Percentiles rank a stretch among this genome's conserved stretches.
These are phyloP conservation scores for Termitomyces sp. DNA, from an alignment of 768 basidiomycete genomes.

Conservation along the genomic window DNA sequence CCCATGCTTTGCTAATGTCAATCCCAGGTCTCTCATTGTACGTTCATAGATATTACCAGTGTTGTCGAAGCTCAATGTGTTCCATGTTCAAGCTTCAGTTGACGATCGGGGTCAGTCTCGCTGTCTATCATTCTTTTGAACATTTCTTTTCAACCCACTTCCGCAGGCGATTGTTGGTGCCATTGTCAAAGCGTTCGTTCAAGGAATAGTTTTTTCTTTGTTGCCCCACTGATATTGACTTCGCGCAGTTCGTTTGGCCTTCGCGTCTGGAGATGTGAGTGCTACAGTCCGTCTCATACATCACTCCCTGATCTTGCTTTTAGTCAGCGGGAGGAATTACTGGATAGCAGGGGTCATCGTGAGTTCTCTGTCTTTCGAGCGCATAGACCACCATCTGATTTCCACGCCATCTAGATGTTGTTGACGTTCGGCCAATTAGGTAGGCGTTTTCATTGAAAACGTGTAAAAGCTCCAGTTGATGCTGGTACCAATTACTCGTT, in stretches of 20 bases:
- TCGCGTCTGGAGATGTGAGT: constrained; percentile 64
- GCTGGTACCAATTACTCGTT: not conserved
- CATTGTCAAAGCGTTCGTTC: constrained; percentile 49
- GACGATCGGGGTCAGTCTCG: constrained; percentile 36
- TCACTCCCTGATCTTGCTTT: not conserved
- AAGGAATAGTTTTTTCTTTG: not conserved
- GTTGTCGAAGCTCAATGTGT: constrained; percentile 4
- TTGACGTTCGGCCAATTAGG: constrained; percentile 51
- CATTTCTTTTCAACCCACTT: constrained; percentile 1
- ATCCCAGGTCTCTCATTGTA: constrained; percentile 49
- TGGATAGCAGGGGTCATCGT: constrained; percentile 53
- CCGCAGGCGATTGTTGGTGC: constrained; percentile 50
- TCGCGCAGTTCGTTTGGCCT: constrained; percentile 49
- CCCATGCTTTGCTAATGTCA: constrained; percentile 4
- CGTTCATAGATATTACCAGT: constrained; percentile 16
- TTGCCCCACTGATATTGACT: constrained; percentile 3
- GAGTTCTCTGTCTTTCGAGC: constrained; percentile 21
- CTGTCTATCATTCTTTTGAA: not conserved
- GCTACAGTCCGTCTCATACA: not conserved
- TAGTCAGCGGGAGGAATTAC: constrained; percentile 59
- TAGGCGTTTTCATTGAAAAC: constrained; percentile 16
- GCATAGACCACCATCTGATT: too few species aligned
- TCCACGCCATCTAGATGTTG: constrained; percentile 31
- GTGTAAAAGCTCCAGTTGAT: constrained; percentile 7
- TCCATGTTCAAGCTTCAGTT: constrained; percentile 39